Evolutionary conservation across 345 rosid species (phyloP).

Genomic region (Turritis glabra): DNA sequence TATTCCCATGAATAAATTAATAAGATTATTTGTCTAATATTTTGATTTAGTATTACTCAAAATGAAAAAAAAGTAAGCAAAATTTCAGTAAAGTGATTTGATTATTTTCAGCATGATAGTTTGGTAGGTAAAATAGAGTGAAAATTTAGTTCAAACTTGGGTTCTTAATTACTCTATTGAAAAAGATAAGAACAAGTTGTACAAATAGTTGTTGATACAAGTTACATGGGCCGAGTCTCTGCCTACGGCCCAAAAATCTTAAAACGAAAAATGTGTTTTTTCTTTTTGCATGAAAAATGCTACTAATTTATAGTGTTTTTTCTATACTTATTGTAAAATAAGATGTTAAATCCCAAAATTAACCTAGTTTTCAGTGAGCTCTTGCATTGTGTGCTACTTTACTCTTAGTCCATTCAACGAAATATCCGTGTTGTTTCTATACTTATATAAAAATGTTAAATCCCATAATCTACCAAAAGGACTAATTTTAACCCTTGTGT

Average conservation of each 20-base stretch:
- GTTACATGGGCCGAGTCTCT: neutral
- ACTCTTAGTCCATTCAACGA: neutral
- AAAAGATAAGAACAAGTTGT: neutral
- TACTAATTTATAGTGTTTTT: neutral
- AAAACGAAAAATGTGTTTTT: neutral
- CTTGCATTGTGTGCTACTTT: conserved; percentile 18
- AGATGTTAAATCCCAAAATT: conserved; percentile 10
- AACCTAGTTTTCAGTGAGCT: conserved; percentile 31
- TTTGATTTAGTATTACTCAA: neutral
- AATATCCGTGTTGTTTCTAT: too few species aligned
- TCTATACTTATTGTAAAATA: neutral
- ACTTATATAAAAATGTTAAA: neutral
- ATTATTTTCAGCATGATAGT: neutral
- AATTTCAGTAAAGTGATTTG: neutral
- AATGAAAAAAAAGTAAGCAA: neutral
- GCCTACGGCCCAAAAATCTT: conserved; percentile 11
- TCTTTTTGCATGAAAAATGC: neutral
- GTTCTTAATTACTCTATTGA: neutral
- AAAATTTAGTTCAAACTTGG: neutral
- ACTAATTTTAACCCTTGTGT: neutral
- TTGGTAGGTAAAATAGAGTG: neutral
- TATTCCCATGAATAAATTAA: conserved; percentile 7
- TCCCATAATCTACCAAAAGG: neutral
- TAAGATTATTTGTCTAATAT: neutral
- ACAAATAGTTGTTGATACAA: neutral